These are phyloP conservation scores for Bolboschoenoplectus hybrid DNA, from an alignment of 202 grass and related monocot species.

Conservation along the genomic window DNA sequence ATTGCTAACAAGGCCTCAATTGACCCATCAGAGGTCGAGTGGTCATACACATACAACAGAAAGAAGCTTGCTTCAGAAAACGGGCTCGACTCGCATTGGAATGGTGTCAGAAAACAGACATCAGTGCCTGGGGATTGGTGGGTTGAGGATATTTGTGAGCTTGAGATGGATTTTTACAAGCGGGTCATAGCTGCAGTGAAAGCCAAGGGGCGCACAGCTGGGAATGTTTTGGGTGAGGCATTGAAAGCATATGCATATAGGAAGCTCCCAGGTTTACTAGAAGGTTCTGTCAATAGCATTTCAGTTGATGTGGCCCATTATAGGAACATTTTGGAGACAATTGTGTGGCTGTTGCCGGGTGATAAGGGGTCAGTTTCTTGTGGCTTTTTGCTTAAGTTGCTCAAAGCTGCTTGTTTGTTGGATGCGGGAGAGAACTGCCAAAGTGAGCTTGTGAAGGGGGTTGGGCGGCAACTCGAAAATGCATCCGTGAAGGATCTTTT, in stretches of 20 bases:
- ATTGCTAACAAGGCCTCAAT: conserved; percentile 76
- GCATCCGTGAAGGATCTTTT: conserved; percentile 82
- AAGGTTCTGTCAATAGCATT: conserved; percentile 54
- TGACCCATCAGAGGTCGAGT: conserved; percentile 86
- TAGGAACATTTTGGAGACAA: conserved; percentile 56
- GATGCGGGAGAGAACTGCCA: conserved; percentile 54
- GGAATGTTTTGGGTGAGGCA: conserved; percentile 76
- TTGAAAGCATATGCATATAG: conserved; percentile 79
- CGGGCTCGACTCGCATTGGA: conserved; percentile 73
- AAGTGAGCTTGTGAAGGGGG: conserved; percentile 61
- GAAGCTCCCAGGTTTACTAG: conserved; percentile 61
- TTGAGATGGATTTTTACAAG: conserved; percentile 89
- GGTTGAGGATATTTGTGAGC: conserved; percentile 93
- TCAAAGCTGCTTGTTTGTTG: conserved; percentile 70
- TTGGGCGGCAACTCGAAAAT: conserved; percentile 69
- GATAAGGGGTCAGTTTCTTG: conserved; percentile 76
- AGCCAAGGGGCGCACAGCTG: conserved; percentile 51
- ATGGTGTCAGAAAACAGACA: conserved; percentile 77
- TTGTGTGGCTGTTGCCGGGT: conserved; percentile 62
- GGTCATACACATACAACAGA: conserved; percentile 97
- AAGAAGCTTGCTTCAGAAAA: conserved; percentile 86
- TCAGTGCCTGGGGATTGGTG: conserved; percentile 91
- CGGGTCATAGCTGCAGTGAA: conserved; percentile 64
- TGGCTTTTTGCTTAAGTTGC: conserved; percentile 81
- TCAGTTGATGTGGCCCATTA: conserved; percentile 54